These are phyloP conservation scores for Nemophila menziesii DNA, from an alignment of 257 asterid genomes.

Conservation along the genomic window DNA sequence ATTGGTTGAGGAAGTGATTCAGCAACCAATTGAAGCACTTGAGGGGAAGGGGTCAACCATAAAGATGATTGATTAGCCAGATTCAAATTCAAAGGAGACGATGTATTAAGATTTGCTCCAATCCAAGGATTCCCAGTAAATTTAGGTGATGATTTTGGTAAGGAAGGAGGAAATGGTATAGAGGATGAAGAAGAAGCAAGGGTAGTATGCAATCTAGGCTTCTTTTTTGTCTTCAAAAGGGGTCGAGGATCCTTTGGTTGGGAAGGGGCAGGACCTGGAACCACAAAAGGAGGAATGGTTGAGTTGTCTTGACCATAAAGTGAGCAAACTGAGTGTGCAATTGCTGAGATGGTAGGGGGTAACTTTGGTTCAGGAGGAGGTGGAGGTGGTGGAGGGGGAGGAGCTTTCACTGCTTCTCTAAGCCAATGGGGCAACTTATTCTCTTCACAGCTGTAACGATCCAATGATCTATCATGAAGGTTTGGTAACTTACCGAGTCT, in stretches of 20 bases:
- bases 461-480: conserved; percentile 20
- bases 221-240: conserved; percentile 35
- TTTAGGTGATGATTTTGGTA: conserved; percentile 15
- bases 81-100: conserved; percentile 11
- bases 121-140: conserved; percentile 14
- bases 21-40: conserved; percentile 29
- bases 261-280: conserved; percentile 65
- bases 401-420: conserved; percentile 69
- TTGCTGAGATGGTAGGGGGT: conserved; percentile 66
- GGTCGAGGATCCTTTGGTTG: conserved; percentile 64
- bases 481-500: conserved; percentile 35
- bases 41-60: conserved; percentile 29
- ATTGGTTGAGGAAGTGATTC: conserved; percentile 23
- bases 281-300: conserved; percentile 65
- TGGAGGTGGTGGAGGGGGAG: conserved; percentile 36
- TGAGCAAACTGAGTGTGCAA: conserved; percentile 74
- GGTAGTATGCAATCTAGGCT: conserved; percentile 18
- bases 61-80: conserved; percentile 21
- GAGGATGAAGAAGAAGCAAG: conserved; percentile 26
- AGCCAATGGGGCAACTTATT: conserved; percentile 89
- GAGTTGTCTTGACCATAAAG: conserved; percentile 58
- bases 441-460: conserved; percentile 25
- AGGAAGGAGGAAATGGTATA: conserved; percentile 17
- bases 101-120: conserved; percentile 15
- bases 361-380: conserved; percentile 32